Evolutionary conservation across 345 rosid genomes (phyloP), one percentile per base, ranked within the genome.

Genomic region (Eucalyptus melliodora): DNA sequence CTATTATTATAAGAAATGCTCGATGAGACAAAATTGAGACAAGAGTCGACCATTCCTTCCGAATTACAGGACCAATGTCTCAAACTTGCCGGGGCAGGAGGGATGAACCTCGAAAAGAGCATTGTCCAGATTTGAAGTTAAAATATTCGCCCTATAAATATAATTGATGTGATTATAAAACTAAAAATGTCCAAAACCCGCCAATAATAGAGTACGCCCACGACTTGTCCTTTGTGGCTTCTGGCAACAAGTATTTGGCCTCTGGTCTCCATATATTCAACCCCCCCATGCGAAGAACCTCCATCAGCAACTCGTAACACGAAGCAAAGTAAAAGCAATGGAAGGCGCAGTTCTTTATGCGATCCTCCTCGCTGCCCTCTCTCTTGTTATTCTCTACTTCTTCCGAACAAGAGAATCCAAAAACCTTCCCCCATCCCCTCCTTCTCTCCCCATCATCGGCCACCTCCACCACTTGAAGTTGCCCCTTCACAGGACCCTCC

Each of bases 371-470:
- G 42, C 50, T 11, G 83, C n/a, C 27, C 34, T 80, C 47, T 26
- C 47, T 8, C 27, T 83, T 8, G 34, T 88, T 31, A 45, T 47
- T 30, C 44, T 91, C 24, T 24, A 86, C 87, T 50, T 91, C 85
- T 40, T 90, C 6, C 42, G 90, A 45, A 16, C 42, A 87, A 42
- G 53, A 51, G 15, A 80, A 7, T 49, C 40, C 45, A 88, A 56
- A 15, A 93, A 91, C 8, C 91, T 91, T 27, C 95, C 95, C 6
- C 95, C 94, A 11, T 88, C 92, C 89, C 95, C 95, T 16, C 89
- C 85, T 55, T 86, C 92, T 13, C 87, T 89, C 59, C 90, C 87
- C 55, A 89, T 89, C 90, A 83, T 89, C 11, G 95, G 96, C 30
- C 94, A 94, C 91, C 94, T 94, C 69, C 92, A 90, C 81, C 94